Evolutionary conservation across 2,329 filamentous ascomycete species (phyloP).

Genomic region (Pseudogymnoascus sp.): DNA sequence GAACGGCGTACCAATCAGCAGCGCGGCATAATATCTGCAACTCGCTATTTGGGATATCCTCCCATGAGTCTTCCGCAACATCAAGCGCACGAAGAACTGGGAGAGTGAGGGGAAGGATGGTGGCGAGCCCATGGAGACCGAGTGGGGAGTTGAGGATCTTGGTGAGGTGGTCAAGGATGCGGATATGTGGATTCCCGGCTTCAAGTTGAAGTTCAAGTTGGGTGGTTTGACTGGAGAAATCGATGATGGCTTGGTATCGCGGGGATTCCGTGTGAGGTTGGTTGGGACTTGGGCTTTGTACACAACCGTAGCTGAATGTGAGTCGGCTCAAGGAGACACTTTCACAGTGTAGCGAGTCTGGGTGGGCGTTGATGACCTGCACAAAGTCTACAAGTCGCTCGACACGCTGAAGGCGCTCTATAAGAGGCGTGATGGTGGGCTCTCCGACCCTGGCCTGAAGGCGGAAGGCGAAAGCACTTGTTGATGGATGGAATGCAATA

Average conservation of each 20-base stretch:
- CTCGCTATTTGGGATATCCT: slow-evolving; percentile 34
- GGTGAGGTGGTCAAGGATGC: slow-evolving; percentile 52
- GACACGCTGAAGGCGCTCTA: slow-evolving; percentile 44
- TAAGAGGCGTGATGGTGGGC: slow-evolving; percentile 22
- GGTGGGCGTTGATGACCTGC: slow-evolving; percentile 53
- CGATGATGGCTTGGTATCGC: slow-evolving; percentile 49
- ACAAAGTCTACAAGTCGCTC: slow-evolving; percentile 65
- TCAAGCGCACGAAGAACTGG: slow-evolving; percentile 58
- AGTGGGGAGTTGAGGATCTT: slow-evolving; percentile 47
- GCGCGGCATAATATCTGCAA: slow-evolving; percentile 47
- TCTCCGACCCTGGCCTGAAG: slow-evolving; percentile 26
- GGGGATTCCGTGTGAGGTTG: slow-evolving; percentile 17
- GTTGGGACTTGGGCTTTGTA: slow-evolving; percentile 18
- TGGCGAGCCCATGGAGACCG: slow-evolving; percentile 45
- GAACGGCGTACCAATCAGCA: slow-evolving; percentile 51
- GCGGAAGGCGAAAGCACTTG: slow-evolving; percentile 26
- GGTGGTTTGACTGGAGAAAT: slow-evolving; percentile 42
- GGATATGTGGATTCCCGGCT: slow-evolving; percentile 59
- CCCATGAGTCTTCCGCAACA: slow-evolving; percentile 51
- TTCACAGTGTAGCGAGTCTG: slow-evolving; percentile 49
- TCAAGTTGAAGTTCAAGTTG: slow-evolving; percentile 52
- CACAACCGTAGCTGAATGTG: slow-evolving; percentile 57
- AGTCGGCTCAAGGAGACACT: slow-evolving; percentile 56
- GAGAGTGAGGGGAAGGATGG: slow-evolving; percentile 52
- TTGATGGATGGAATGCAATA: slow-evolving; percentile 25